Base-by-base conservation (phyloP, 2,329 filamentous ascomycete species). In the Simplicillium sp. region DNA sequence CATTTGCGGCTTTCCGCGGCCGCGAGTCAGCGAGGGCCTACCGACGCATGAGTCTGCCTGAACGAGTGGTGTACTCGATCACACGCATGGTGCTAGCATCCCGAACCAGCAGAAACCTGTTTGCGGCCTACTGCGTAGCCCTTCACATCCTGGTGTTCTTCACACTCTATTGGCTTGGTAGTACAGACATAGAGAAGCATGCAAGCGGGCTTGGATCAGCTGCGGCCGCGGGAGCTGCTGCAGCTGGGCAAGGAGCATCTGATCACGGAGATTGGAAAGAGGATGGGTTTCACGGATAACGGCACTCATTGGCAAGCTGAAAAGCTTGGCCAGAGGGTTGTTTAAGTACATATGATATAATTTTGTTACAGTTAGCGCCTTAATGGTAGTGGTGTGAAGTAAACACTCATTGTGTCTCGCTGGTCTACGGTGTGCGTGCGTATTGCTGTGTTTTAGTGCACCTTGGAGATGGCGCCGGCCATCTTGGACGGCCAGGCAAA, bases 1-100 rank as follows among this genome's bases (percentile, higher is more conserved):
- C 92, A 0, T 98, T 98, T 59, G 89, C 90, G 18, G 88, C 88
- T 3, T 98, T 98, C 67, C 75, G 90, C 35, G 89, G 90, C n/a
- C 78, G 90, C 39, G 94, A 98, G 65, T 89, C 85, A 31, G 83
- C 87, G 7, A 74, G 94, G 37, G 92, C 90, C 1, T 89, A 95
- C 61, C 87, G 88, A 55, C 80, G 89, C 34, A 94, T 98, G 88
- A 90, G 82, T 53, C 67, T 96, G 8, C 88, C 89, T 0, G 92
- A 98, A 62, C 74, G 92, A 32, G 77, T 87, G 37, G 84, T 98
- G 4, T 94, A 94, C 62, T 89, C 88, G 29, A 74, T 96, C 40
- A 95, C 90, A 36, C 77, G 88, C 42, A 86, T 95, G 67, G 87
- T 98, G 36, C 70, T 98, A 47, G 87, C 89, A 39, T 95, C 88